These are phyloP conservation scores for Coleophoma cylindrospora DNA, from an alignment of 2,329 filamentous ascomycete species.

Conservation along the genomic window DNA sequence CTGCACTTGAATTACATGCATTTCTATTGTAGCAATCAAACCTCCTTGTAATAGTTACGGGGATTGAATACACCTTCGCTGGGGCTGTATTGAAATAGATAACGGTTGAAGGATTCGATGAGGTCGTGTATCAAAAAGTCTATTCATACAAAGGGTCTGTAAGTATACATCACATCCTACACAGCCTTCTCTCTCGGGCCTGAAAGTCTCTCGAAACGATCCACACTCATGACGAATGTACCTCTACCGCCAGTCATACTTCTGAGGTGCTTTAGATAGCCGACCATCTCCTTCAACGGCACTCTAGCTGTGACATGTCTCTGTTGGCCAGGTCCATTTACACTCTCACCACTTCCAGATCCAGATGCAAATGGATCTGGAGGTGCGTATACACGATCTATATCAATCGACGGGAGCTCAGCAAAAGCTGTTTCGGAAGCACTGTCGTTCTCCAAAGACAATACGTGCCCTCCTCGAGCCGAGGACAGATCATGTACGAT, in stretches of 20 bases:
- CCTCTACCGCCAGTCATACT: conserved; percentile 83
- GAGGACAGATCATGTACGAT: conserved; percentile 80
- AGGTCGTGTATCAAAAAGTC: too few species aligned
- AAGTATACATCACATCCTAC: background rate
- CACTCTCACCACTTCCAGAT: conserved; percentile 40
- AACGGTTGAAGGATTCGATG: too few species aligned
- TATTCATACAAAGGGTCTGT: too few species aligned
- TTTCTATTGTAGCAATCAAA: too few species aligned
- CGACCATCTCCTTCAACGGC: conserved; percentile 93
- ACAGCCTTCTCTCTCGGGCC: background rate
- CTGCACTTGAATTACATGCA: too few species aligned
- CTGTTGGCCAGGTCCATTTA: conserved; percentile 43
- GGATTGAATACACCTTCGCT: too few species aligned
- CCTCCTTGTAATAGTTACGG: too few species aligned
- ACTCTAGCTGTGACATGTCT: conserved; percentile 77
- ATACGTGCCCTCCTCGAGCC: conserved; percentile 65
- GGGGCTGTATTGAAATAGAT: too few species aligned
- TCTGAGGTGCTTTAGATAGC: conserved; percentile 83
- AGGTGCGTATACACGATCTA: conserved; percentile 76
- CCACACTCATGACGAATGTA: conserved; percentile 65
- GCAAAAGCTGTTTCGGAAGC: conserved; percentile 9
- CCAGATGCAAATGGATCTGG: conserved; percentile 71
- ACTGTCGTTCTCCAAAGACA: conserved; percentile 54
- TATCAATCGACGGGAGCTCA: conserved; percentile 49
- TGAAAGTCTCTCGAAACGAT: background rate